Base-by-base conservation (phyloP, 441 rosid species). In the Croton setiger region DNA sequence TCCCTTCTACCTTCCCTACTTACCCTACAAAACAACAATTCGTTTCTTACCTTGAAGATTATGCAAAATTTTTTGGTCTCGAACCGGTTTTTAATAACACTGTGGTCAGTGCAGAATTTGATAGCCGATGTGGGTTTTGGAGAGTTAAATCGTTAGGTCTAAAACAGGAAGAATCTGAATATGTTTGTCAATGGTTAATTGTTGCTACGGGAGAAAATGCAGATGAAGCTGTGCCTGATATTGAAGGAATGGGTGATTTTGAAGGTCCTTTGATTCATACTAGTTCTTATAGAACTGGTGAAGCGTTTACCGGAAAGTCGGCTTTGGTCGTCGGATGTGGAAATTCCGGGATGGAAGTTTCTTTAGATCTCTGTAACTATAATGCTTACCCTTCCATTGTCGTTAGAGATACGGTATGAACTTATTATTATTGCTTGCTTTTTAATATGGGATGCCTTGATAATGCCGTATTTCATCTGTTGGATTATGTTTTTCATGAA, bases 241-340 rank as follows among this genome's bases (percentile, higher is more conserved):
- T 92, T 7, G 86, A 85, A 56, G 96, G 97, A 9, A 75, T 82
- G 75, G 71, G 20, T 1, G 70, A 58, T 60, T 92, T 92, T 51
- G 39, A 31, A n/a, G 97, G 97, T 6, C 77, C 76, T 7, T 63
- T 87, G 51, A 23, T 84, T 21, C 96, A 89, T 65, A 83, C 98
- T 0, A 83, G 91, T 64, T 69, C 77, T 0, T 89, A 92, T 57
- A 88, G 76, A 70, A 81, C 79, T 1, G 96, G 97, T 0, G 84
- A 88, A 23, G n/a, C 63, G 66, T 85, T 85, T 67, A 47, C 70
- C 9, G 84, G 76, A 49, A 82, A 84, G 78, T 78, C 63, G 36
- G 94, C 88, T 61, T 82, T 92, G 81, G 97, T 89, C 0, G 88
- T 92, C 64, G 97, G 97, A 0, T 92, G 96, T 78, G 97, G 96